Percentiles rank a stretch among this genome's conserved stretches.
These are phyloP conservation scores for Cytospora piceae DNA, from an alignment of 2,329 filamentous ascomycete genomes.

Conservation along the genomic window DNA sequence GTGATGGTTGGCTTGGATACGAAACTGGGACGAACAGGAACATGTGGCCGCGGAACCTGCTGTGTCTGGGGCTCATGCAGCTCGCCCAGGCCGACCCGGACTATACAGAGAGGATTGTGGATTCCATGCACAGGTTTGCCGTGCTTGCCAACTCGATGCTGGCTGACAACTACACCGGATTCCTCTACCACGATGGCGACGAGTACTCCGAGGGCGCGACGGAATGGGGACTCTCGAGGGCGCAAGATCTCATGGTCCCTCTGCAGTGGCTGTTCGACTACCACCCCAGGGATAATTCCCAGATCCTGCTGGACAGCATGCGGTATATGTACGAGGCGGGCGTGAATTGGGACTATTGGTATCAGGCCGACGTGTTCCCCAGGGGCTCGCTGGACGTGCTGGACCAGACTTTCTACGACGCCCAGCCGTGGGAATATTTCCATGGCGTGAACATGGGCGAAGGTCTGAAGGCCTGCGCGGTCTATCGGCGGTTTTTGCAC, in stretches of 20 bases:
- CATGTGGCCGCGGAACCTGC: conserved; percentile 56
- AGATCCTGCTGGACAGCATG: conserved; percentile 24
- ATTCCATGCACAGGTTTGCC: conserved; percentile 54
- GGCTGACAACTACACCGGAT: conserved; percentile 51
- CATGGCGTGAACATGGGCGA: conserved; percentile 21
- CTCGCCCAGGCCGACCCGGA: conserved; percentile 52
- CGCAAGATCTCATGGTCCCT: conserved; percentile 41
- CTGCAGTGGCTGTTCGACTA: conserved; percentile 42
- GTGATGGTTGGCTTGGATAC: conserved; percentile 61
- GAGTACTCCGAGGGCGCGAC: conserved; percentile 41
- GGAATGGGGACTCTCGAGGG: conserved; percentile 39
- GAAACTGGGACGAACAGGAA: conserved; percentile 50
- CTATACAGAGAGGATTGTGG: conserved; percentile 48
- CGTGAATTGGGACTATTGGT: conserved; percentile 27
- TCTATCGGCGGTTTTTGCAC: conserved; percentile 21
- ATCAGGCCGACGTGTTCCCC: conserved; percentile 16
- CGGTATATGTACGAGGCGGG: conserved; percentile 18
- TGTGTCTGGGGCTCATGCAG: conserved; percentile 55
- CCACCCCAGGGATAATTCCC: conserved; percentile 38
- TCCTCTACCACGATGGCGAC: conserved; percentile 49
- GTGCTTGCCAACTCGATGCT: conserved; percentile 56
- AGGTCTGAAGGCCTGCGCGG: conserved; percentile 22
- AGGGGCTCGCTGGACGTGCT: conserved; percentile 22
- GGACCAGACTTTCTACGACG: conserved; percentile 17
- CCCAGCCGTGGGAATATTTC: conserved; percentile 21